Evolutionary conservation across 352 stramenopile genomes (phyloP).

Genomic region (Saprolegnia parasitica): DNA sequence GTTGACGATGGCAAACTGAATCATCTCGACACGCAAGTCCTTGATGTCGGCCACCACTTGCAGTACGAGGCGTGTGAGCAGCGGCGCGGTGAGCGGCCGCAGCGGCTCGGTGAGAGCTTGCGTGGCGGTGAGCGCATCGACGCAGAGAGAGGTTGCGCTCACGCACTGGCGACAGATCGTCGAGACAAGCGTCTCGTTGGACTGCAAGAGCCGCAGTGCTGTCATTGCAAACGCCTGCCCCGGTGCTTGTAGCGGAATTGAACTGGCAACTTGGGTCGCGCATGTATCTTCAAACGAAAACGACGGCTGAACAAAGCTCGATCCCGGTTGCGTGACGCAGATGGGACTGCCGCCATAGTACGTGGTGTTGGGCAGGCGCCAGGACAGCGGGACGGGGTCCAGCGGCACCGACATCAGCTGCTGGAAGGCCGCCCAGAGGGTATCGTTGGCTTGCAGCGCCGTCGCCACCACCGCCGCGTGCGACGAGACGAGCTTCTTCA

Average conservation of each 20-base stretch:
- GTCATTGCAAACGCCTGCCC: neutral
- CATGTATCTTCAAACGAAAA: constrained; percentile 24
- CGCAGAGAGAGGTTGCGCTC: neutral
- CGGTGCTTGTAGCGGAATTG: neutral
- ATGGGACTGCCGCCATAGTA: constrained; percentile 17
- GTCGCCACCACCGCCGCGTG: neutral
- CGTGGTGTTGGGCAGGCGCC: neutral
- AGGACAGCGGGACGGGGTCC: neutral
- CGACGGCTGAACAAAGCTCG: neutral
- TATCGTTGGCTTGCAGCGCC: neutral
- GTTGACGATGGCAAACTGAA: neutral
- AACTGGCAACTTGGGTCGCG: neutral
- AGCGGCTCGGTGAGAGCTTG: neutral
- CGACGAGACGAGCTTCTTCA: neutral
- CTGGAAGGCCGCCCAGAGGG: neutral
- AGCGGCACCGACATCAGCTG: neutral
- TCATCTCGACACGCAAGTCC: neutral
- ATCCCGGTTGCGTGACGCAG: neutral
- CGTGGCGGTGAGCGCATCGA: neutral
- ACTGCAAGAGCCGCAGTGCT: neutral
- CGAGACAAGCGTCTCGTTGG: neutral
- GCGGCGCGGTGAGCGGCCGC: neutral
- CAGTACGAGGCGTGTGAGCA: neutral
- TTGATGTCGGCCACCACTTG: no score
- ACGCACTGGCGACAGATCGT: neutral